These are phyloP conservation scores for Boletus rex-veris DNA, from an alignment of 768 basidiomycete genomes.

Conservation along the genomic window DNA sequence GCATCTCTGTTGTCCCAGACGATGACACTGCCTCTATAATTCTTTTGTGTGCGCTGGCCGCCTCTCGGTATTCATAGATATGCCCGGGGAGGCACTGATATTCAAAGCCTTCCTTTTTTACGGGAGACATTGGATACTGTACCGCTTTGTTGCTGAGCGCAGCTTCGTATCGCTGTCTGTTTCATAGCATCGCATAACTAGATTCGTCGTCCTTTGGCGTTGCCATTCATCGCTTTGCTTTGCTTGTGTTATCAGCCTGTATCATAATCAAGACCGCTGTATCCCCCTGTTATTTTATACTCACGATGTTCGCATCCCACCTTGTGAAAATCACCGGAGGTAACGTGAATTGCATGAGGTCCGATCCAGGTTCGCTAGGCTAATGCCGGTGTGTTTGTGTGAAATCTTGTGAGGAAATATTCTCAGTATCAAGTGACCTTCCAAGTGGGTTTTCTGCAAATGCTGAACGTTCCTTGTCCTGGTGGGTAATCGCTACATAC, in stretches of 20 bases:
- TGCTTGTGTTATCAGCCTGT: conserved; percentile 22
- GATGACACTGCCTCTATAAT: conserved; percentile 53
- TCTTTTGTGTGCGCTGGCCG: conserved; percentile 16
- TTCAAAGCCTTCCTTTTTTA: conserved; percentile 7
- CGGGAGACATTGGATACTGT: conserved; percentile 13
- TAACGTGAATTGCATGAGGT: conserved; percentile 14
- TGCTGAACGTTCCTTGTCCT: background rate
- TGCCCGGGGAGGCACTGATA: conserved; percentile 18
- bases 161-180: conserved; percentile 8
- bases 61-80: conserved; percentile 20
- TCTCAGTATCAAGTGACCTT: background rate
- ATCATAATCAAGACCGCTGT: conserved; percentile 21
- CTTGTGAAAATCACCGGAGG: conserved; percentile 20
- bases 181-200: conserved; percentile 19
- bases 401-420: conserved; percentile 10
- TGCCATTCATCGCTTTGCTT: conserved; percentile 12
- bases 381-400: background rate
- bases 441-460: background rate
- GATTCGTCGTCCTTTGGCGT: conserved; percentile 5
- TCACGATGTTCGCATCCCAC: conserved; percentile 14
- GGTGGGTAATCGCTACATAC: background rate
- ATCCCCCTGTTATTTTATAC: conserved; percentile 20
- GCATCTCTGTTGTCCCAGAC: conserved; percentile 53
- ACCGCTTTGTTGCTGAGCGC: conserved; percentile 10
- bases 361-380: conserved; percentile 4